Percentiles rank a stretch among this genome's conserved stretches.
Evolutionary conservation across 257 asterid genomes (phyloP).

Genomic region (Perilla frutescens): DNA sequence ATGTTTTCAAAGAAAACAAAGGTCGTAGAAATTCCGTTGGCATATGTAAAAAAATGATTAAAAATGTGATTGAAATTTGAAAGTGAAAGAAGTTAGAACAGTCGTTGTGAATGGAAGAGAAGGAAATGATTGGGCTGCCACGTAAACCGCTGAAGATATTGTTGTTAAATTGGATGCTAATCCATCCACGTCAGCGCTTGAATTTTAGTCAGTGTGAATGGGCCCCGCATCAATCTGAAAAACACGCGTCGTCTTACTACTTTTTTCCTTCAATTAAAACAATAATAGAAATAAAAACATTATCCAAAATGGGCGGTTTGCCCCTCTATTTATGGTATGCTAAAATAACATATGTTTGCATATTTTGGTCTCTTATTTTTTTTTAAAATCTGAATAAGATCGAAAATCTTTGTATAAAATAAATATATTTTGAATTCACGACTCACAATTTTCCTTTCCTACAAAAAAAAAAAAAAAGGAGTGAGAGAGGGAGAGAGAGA

Average conservation of each 20-base stretch:
- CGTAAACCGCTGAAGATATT: constrained; percentile 18
- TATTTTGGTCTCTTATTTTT: too few species aligned
- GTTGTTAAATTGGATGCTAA: constrained; percentile 10
- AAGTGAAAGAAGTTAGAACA: background rate
- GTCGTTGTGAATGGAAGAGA: background rate
- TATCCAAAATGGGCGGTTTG: background rate
- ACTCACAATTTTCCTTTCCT: too few species aligned
- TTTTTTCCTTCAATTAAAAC: background rate
- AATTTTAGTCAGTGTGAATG: background rate
- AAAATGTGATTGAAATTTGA: background rate
- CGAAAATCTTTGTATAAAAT: too few species aligned
- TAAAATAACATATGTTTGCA: too few species aligned
- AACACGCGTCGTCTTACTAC: constrained; percentile 24
- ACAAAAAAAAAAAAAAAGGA: too few species aligned
- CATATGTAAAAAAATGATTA: background rate
- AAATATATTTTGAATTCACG: too few species aligned
- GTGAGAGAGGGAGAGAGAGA: too few species aligned
- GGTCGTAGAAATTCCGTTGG: background rate
- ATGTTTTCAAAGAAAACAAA: too few species aligned
- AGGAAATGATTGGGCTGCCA: constrained; percentile 25
- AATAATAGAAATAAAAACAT: background rate
- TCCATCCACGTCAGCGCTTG: constrained; percentile 38
- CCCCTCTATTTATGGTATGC: background rate
- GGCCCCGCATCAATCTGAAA: background rate
- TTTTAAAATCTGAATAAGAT: too few species aligned